phyloP scores from a whole-genome alignment of 768 basidiomycete species.

The Epithele typhae region DNA sequence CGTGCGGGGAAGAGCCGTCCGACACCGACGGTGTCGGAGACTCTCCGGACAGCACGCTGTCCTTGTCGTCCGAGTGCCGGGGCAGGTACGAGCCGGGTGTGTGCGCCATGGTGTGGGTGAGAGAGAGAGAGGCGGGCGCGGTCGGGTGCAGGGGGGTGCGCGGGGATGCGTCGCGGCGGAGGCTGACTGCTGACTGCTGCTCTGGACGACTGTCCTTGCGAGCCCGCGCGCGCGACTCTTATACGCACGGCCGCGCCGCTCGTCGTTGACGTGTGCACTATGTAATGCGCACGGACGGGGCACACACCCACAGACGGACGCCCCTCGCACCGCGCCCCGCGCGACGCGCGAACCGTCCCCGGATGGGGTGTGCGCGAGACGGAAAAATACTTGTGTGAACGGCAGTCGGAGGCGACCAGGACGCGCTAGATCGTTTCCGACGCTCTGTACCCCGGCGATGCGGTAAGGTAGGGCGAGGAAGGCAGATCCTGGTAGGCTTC shows the following conservation, averaged over 20 bases:
- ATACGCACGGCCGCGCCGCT: constrained; percentile 6
- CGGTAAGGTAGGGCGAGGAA: constrained; percentile 13
- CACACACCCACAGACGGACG: too few species aligned
- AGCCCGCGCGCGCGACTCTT: constrained; percentile 4
- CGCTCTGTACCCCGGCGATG: too few species aligned
- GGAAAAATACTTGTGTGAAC: too few species aligned
- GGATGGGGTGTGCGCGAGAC: too few species aligned
- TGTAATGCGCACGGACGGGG: constrained; percentile 14
- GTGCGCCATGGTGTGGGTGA: constrained; percentile 1
- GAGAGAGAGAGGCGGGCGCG: not conserved
- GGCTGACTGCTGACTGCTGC: too few species aligned
- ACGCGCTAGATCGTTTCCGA: too few species aligned
- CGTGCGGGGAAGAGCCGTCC: not conserved
- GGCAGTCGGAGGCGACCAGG: too few species aligned
- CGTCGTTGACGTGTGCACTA: constrained; percentile 15
- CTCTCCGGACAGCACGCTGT: not conserved
- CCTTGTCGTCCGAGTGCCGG: constrained; percentile 6
- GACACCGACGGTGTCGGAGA: not conserved
- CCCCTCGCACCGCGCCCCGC: too few species aligned
- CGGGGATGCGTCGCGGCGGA: too few species aligned
- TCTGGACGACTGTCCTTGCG: too few species aligned
- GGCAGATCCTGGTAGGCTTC: constrained; percentile 17
- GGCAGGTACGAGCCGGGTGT: not conserved
- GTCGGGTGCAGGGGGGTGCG: constrained; percentile 5
- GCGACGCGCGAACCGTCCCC: too few species aligned